Conservation (phyloP, 306 rosid species). For the Malus sieversii region DNA sequence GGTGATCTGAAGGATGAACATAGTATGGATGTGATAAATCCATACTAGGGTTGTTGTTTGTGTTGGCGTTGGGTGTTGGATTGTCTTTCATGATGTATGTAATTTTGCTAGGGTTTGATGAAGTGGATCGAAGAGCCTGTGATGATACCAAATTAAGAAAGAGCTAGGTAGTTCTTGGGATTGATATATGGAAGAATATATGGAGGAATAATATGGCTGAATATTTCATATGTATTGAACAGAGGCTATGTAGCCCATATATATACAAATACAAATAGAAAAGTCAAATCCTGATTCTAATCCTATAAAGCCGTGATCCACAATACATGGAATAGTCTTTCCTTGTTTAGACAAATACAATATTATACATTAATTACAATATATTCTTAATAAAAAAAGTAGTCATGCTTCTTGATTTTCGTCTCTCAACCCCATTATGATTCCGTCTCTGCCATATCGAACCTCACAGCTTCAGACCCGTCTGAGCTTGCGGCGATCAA, state of each 20-base stretch:
- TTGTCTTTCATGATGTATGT: background rate
- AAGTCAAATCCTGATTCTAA: too few relatives aligned
- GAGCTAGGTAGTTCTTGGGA: too few relatives aligned
- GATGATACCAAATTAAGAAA: too few relatives aligned
- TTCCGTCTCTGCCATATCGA: slow-evolving; percentile 35
- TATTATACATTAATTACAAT: too few relatives aligned
- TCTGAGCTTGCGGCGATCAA: slow-evolving; percentile 44
- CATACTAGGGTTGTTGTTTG: background rate
- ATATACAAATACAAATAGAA: too few relatives aligned
- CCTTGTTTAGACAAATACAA: too few relatives aligned
- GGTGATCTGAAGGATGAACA: slow-evolving; percentile 11
- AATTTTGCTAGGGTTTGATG: background rate
- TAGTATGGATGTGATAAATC: slow-evolving; percentile 9
- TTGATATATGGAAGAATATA: too few relatives aligned
- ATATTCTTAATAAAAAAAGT: background rate
- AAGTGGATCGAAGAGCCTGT: background rate
- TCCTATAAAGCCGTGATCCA: too few relatives aligned
- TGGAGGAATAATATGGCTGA: background rate
- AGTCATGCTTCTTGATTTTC: slow-evolving; percentile 54
- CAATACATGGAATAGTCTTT: too few relatives aligned
- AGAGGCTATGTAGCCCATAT: background rate
- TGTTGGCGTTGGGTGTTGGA: background rate
- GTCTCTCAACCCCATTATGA: slow-evolving; percentile 42
- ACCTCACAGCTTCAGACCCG: slow-evolving; percentile 42
- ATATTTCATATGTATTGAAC: background rate